Base-by-base conservation (phyloP, 1,284 basidiomycete species). In the Cryptococcus deneoformans region DNA sequence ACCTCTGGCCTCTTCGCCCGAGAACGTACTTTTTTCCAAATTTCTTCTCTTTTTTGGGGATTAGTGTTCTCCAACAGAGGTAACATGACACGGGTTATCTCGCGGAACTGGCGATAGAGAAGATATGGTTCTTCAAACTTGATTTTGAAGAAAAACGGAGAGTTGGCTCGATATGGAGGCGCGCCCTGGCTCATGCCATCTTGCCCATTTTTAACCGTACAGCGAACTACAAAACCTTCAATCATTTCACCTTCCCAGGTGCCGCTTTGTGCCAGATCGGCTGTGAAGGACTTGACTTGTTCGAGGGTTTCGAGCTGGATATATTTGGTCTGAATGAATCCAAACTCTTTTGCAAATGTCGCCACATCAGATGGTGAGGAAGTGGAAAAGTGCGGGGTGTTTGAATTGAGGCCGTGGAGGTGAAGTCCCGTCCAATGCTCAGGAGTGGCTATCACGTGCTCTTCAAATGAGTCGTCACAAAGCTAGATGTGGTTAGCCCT, bases 71-170 rank as follows among this genome's bases (percentile, higher is more conserved):
- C 53, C 36, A 72, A 56, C 3, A 79, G 61, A 1, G 81, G 78
- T 6, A 96, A 80, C 37, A 95, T 80, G 16, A 75, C 79, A 70
- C 92, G 89, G 6, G 96, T 98, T 51, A 95, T 82, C 77, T 99
- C 96, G 54, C 96, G 83, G 93, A 93, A 99, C 73, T 97, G 91
- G 51, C 96, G 87, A 78, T 98, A 98, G 86, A 96, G 95, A 80
- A 98, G 86, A 74, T 99, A 99, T 0, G 95, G 95, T 73, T 99
- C 92, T 76, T 98, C 93, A 75, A 97, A 99, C 76, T 99, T 99
- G 79, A 99, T 85, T 76, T 99, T 99, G 86, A 97, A 99, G 82
- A 99, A 98, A 82, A 98, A 96, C 0, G 90, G 87, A 6, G 90
- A 86, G 12, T 89, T 89, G 0, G 86, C 78, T 0, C 80, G 75